Percentiles rank a stretch among this genome's conserved stretches.
These are phyloP conservation scores for Calycina herbarum DNA, from an alignment of 2,329 filamentous ascomycete genomes.

Conservation along the genomic window DNA sequence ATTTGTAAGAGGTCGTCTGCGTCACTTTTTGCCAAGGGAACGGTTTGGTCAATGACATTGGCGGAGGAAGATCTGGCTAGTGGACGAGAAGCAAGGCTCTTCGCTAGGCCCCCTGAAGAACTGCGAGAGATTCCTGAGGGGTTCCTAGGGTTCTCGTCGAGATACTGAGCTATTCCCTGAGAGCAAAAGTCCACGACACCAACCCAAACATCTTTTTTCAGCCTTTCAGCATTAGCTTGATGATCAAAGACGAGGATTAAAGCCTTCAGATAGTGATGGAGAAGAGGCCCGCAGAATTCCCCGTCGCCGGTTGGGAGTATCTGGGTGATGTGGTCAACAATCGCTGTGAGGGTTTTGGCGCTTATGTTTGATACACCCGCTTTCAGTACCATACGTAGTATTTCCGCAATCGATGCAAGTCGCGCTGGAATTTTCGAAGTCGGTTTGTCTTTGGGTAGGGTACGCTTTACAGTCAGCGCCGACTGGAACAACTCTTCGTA, in stretches of 20 bases:
- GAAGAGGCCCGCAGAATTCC: constrained; percentile 66
- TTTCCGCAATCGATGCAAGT: constrained; percentile 68
- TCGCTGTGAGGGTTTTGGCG: constrained; percentile 72
- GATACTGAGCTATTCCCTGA: constrained; percentile 56
- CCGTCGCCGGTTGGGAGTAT: constrained; percentile 63
- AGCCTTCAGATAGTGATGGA: constrained; percentile 76
- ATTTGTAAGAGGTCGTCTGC: constrained; percentile 62
- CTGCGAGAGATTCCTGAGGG: constrained; percentile 21
- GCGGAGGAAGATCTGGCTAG: constrained; percentile 26
- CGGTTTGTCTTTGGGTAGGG: constrained; percentile 54
- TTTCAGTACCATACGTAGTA: constrained; percentile 70
- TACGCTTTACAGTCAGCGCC: constrained; percentile 65
- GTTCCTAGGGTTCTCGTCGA: constrained; percentile 33
- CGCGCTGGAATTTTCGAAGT: constrained; percentile 51
- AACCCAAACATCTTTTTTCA: constrained; percentile 54
- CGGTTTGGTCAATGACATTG: constrained; percentile 29
- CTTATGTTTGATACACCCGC: constrained; percentile 68
- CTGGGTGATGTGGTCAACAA: constrained; percentile 81
- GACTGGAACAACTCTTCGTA: constrained; percentile 78
- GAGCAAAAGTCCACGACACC: constrained; percentile 56
- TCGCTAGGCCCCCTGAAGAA: constrained; percentile 22
- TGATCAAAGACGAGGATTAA: constrained; percentile 70
- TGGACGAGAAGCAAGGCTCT: constrained; percentile 24
- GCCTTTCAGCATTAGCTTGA: constrained; percentile 76
- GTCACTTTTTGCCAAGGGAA: constrained; percentile 38